Base-by-base conservation (phyloP, 495 filamentous ascomycete genomes). In the Xeromyces bisporus region DNA sequence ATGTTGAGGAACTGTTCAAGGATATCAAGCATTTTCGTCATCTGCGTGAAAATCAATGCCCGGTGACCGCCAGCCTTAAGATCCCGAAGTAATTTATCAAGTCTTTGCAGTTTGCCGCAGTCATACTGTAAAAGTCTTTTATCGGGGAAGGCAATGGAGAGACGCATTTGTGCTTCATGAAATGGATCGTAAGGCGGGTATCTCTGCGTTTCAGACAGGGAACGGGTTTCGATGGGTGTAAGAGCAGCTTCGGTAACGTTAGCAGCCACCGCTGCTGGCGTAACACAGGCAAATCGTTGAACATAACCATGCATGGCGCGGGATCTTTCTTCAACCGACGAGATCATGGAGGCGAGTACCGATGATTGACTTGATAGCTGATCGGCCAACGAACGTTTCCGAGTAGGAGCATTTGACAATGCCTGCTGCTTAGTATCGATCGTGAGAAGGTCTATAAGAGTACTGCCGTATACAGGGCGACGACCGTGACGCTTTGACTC, bases 1-100 rank as follows among this genome's bases (percentile, higher is more conserved):
- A 99, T 94, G 51, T 94, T 96, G 46, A 99, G 72, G 48, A 96
- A 99, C 35, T 86, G 85, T 44, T 99, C 91, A 11, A 99, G 68
- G 36, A 99, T 89, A 54, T 99, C 86, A 3, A 99, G 73, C 40
- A 96, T 89, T 49, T 87, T 92, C 15, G 91, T 96, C 91, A 99
- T 99, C 44, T 99, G 91, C 1, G 91, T 96, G 58, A 99, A 99
- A 51, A 99, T 96, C 18, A 99, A 60, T 3, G 83, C 87, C 4
- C 91, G 80, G 46, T 94, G 89, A 10, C 85, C 83, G 32, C 82
- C 83, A 5, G 80, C 72, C 54, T 94, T 85, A 1, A 96, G 66
- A 30, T 80, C 73, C 13, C 89, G 78, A 16, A 99, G 69, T 6
- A 99, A 70, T 35, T 70, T 73, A 45, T 87, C 86, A 9, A 99